Conservation (phyloP, 108 stramenopile genomes). For the Pseudonitzschia multistriata region DNA sequence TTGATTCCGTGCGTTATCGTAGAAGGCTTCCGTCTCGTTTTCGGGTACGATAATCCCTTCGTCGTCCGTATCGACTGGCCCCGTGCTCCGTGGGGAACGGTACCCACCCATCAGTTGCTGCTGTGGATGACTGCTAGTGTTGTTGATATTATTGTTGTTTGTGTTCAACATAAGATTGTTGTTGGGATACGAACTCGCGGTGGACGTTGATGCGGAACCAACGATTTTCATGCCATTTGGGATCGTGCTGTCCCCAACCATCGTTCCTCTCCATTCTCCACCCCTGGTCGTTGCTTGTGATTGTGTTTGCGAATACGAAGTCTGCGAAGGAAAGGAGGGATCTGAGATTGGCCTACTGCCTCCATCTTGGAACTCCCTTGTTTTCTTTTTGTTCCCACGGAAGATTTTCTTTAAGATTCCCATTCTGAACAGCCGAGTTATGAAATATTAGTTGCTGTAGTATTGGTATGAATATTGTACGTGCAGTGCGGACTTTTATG, state of each 20-base stretch:
- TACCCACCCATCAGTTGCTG: too few relatives aligned
- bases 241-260: background rate
- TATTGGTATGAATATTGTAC: too few relatives aligned
- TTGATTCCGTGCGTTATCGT: background rate
- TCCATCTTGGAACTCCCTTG: background rate
- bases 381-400: slow-evolving; percentile 12
- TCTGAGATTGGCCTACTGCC: background rate
- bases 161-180: background rate
- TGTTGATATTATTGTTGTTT: background rate
- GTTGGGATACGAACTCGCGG: background rate
- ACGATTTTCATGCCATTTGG: background rate
- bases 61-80: slow-evolving; percentile 8
- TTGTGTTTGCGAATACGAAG: background rate
- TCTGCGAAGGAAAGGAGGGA: background rate
- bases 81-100: background rate
- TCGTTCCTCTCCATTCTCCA: background rate
- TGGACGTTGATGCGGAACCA: background rate
- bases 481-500: too few relatives aligned
- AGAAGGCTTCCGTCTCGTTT: slow-evolving; percentile 1
- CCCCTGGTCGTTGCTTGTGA: background rate
- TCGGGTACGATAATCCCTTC: background rate
- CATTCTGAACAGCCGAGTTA: too few relatives aligned
- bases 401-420: slow-evolving; percentile 22
- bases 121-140: too few relatives aligned
- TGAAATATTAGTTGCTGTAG: too few relatives aligned